Evolutionary conservation across 139 green algal species (phyloP), one percentile per base, ranked within the genome.

Genomic region (Klebsormidium nitens): DNA sequence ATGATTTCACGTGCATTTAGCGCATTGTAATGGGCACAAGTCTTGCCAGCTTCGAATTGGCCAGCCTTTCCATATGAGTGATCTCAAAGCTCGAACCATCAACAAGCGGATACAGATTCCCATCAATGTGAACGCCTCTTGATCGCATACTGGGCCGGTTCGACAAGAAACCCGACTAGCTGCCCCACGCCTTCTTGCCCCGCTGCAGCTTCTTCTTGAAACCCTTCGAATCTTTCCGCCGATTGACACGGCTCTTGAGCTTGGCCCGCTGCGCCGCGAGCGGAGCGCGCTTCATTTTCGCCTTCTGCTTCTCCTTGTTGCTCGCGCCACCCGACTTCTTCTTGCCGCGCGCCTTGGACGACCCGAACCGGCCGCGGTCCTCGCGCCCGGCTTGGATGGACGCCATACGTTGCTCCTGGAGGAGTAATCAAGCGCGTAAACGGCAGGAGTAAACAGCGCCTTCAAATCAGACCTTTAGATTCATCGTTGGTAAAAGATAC

Each of bases 271-370:
- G 83, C 31, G 90, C 93, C n/a, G 82, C 87, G 36, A 92, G 64
- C 2, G 93, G 93, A 82, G 97, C 82, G 4, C 63, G 67, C 38
- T 84, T 84, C 34, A 62, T 73, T 61, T 91, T 91, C n/a, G n/a
- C n/a, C n/a, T n/a, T n/a, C 62, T 90, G 80, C 85, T 98, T 96
- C 83, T 98, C 77, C 23, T 78, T 77, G 79, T 98, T 96, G 61
- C 75, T 91, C 26, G 87, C 72, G 23, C 91, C 91, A 28, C 89
- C 90, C 28, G 82, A 91, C 68, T 98, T 98, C 52, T 88, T 77
- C 75, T 92, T 84, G 47, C 86, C 89, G 28, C 76, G 80, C 8
- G 19, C 59, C 1, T 72, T 58, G 1, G 78, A 77, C 1, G 87
- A 69, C 2, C 87, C 87, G 76, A 92, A 97, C 38, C 85, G 83